These are phyloP conservation scores for Botrytis sinoallii DNA, from an alignment of 2,329 filamentous ascomycete genomes.

Conservation along the genomic window DNA sequence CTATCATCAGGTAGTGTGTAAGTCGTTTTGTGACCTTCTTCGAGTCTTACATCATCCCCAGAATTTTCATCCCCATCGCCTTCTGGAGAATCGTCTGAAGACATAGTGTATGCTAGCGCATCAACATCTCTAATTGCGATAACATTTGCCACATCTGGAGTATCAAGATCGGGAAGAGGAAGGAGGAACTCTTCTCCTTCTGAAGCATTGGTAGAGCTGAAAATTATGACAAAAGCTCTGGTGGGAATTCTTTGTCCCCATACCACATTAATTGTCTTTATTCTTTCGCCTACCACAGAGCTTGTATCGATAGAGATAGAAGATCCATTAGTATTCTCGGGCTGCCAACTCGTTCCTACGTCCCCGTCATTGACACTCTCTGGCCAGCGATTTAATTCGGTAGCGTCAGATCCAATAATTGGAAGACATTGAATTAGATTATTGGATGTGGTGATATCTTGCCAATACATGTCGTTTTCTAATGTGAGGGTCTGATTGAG, in stretches of 20 bases:
- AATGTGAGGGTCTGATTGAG: conserved; percentile 49
- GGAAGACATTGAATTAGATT: conserved; percentile 61
- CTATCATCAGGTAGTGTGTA: conserved; percentile 18
- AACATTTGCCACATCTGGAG: background rate
- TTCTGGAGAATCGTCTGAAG: background rate
- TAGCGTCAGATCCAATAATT: conserved; percentile 44
- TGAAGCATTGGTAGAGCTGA: background rate
- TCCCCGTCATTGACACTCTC: conserved; percentile 62
- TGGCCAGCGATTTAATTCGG: conserved; percentile 61
- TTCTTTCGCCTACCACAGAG: background rate
- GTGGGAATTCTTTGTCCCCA: conserved; percentile 4
- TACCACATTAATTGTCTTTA: background rate
- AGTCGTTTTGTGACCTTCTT: conserved; percentile 23
- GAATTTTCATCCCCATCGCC: background rate
- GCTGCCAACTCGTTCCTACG: conserved; percentile 63
- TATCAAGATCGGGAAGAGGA: background rate
- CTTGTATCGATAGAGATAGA: background rate
- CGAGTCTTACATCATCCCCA: conserved; percentile 18
- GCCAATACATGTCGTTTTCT: conserved; percentile 52
- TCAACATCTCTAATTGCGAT: background rate
- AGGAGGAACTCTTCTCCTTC: background rate
- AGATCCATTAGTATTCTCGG: conserved; percentile 29
- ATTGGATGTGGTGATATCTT: conserved; percentile 46
- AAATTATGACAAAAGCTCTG: background rate
- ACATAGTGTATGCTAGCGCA: background rate